These are phyloP conservation scores for Candida qinlingensis DNA, from an alignment of 805 yeast species.

Conservation along the genomic window DNA sequence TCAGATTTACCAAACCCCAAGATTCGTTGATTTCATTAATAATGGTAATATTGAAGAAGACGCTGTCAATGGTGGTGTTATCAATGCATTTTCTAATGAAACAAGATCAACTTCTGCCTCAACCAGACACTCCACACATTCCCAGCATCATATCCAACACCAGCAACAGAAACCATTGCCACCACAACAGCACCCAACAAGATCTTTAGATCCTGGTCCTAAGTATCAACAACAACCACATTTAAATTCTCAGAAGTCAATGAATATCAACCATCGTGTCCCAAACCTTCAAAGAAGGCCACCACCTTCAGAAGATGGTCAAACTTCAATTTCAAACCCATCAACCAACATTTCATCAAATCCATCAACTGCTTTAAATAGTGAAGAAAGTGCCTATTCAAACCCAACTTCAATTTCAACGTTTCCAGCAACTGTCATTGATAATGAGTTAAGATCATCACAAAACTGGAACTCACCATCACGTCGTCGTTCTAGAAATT, in stretches of 20 bases:
- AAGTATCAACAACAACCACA: slow-evolving; percentile 5
- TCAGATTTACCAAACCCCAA: slow-evolving; percentile 51
- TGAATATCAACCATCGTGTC: slow-evolving; percentile 9
- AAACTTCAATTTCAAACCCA: slow-evolving; percentile 25
- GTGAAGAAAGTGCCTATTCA: slow-evolving; percentile 23
- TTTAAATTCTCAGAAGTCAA: slow-evolving; percentile 1
- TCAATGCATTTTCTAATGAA: slow-evolving; percentile 16
- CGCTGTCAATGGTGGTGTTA: slow-evolving; percentile 3
- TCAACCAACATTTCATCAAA: slow-evolving; percentile 18
- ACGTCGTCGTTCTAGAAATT: slow-evolving; percentile 24
- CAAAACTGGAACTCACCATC: slow-evolving; percentile 27
- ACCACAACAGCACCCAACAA: neutral
- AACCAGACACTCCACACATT: slow-evolving; percentile 8
- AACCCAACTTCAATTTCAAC: slow-evolving; percentile 27
- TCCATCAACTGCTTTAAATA: slow-evolving; percentile 12
- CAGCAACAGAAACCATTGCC: neutral
- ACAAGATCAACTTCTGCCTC: slow-evolving; percentile 18
- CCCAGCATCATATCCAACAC: slow-evolving; percentile 1
- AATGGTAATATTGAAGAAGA: slow-evolving; percentile 34
- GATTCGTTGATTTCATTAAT: slow-evolving; percentile 53
- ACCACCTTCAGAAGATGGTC: slow-evolving; percentile 28
- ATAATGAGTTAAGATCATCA: slow-evolving; percentile 18
- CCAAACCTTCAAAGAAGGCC: slow-evolving; percentile 20
- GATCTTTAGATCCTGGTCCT: slow-evolving; percentile 5
- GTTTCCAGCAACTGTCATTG: slow-evolving; percentile 21